A percentile compares a stretch with the other conserved stretches of the same genome.
phyloP scores from a whole-genome alignment of 73 alveolate genomes.

The Paramecium octaurelia region DNA sequence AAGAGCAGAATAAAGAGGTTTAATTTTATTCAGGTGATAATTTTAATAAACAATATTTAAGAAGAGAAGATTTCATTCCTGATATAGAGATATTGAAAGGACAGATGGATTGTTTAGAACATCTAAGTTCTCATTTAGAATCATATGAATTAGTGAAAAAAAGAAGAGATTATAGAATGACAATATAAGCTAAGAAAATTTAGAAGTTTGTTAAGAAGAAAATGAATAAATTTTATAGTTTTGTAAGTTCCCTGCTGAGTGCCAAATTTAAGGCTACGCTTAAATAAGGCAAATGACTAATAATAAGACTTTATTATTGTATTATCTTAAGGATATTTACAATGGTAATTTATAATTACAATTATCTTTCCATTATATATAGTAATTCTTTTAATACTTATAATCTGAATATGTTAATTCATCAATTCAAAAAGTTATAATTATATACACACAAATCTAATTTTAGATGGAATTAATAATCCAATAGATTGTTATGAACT shows the following conservation, averaged over 20 bases:
- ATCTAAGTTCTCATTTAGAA: not conserved
- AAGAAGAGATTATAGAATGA: too few relatives aligned
- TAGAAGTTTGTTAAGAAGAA: constrained; percentile 5
- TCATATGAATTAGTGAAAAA: too few relatives aligned
- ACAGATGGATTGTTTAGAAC: constrained; percentile 3
- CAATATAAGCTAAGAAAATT: not conserved
- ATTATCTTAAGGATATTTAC: too few relatives aligned
- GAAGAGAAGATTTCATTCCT: constrained; percentile 28
- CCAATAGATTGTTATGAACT: too few relatives aligned
- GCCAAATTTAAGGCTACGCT: constrained; percentile 23
- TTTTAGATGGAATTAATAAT: too few relatives aligned
- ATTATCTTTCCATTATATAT: too few relatives aligned
- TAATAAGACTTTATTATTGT: too few relatives aligned
- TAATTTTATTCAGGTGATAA: not conserved
- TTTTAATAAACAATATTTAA: not conserved
- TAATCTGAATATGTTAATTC: too few relatives aligned
- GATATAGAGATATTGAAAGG: not conserved
- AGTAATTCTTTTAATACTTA: too few relatives aligned
- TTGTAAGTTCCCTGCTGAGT: constrained; percentile 6
- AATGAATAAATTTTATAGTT: constrained; percentile 35
- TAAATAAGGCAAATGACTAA: not conserved
- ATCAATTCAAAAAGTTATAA: too few relatives aligned
- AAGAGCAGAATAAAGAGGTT: constrained; percentile 8
- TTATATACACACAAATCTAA: too few relatives aligned
- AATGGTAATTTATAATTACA: too few relatives aligned